These are phyloP conservation scores for Smallanthus sonchifolius DNA, from an alignment of 129 eudicot species.

Conservation along the genomic window DNA sequence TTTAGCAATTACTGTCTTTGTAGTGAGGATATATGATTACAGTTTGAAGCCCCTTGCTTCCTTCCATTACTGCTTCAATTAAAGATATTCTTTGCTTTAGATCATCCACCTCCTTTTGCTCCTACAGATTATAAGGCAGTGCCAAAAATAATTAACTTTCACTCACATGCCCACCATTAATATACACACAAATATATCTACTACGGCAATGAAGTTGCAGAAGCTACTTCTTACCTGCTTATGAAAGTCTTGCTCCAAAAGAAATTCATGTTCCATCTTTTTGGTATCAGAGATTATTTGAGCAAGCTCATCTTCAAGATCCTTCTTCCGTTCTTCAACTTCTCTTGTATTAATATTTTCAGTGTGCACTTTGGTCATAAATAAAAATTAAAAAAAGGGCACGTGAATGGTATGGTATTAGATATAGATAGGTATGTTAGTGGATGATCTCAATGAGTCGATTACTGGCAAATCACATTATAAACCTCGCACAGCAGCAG, in stretches of 20 bases:
- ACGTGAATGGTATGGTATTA: background rate
- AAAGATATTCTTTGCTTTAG: slow-evolving; percentile 46
- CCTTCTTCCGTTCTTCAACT: slow-evolving; percentile 38
- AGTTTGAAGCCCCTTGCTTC: slow-evolving; percentile 61
- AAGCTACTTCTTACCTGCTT: slow-evolving; percentile 40
- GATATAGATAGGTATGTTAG: background rate
- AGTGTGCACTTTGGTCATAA: slow-evolving; percentile 23
- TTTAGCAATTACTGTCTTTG: background rate
- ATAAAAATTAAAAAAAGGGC: background rate
- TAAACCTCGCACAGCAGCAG: background rate
- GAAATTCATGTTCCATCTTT: slow-evolving; percentile 41
- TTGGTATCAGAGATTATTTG: slow-evolving; percentile 43
- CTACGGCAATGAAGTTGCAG: slow-evolving; percentile 3
- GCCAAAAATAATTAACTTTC: slow-evolving; percentile 1
- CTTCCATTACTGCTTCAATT: slow-evolving; percentile 56
- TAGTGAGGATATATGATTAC: slow-evolving; percentile 64
- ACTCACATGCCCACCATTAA: background rate
- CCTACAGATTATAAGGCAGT: slow-evolving; percentile 38
- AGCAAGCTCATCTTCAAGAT: slow-evolving; percentile 46
- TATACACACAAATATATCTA: slow-evolving; percentile 3
- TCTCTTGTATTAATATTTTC: slow-evolving; percentile 23
- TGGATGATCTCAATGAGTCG: background rate
- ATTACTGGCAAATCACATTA: background rate
- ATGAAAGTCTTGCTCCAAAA: slow-evolving; percentile 38
- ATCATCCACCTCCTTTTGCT: slow-evolving; percentile 47